These are phyloP conservation scores for Aspergillus carbonarius DNA, from an alignment of 2,329 filamentous ascomycete species.

Conservation along the genomic window DNA sequence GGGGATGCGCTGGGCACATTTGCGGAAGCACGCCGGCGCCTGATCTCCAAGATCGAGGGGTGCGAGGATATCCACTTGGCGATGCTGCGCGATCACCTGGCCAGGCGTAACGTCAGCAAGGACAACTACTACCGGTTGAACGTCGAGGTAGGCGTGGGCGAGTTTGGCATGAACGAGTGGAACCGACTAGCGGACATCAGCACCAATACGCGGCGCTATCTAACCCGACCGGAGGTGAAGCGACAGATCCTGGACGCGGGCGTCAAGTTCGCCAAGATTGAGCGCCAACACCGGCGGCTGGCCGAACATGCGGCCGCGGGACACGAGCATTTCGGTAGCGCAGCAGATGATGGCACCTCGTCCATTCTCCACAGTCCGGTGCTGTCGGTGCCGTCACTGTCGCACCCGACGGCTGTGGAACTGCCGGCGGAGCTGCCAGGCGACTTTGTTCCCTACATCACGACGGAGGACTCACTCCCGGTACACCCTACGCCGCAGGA, in stretches of 20 bases:
- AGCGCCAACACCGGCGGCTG: constrained; percentile 70
- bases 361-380: constrained; percentile 23
- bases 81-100: constrained; percentile 77
- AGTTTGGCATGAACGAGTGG: constrained; percentile 99
- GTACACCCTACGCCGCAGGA: constrained; percentile 32
- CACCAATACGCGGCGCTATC: constrained; percentile 82
- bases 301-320: constrained; percentile 49
- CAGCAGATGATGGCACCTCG: constrained; percentile 25
- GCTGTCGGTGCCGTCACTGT: constrained; percentile 38
- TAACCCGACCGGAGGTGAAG: constrained; percentile 71
- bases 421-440: constrained; percentile 55
- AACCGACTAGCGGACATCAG: constrained; percentile 90
- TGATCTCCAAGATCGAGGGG: constrained; percentile 91
- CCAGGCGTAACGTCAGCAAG: constrained; percentile 73
- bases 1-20: constrained; percentile 74
- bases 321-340: constrained; percentile 14
- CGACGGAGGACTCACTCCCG: constrained; percentile 33
- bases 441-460: constrained; percentile 34
- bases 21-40: constrained; percentile 77
- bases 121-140: constrained; percentile 97
- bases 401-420: constrained; percentile 55
- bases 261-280: constrained; percentile 77
- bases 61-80: constrained; percentile 87
- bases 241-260: constrained; percentile 74
- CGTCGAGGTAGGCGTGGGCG: constrained; percentile 91